Conservation (phyloP, 2,329 filamentous ascomycete genomes). For the Thelonectria olida region DNA sequence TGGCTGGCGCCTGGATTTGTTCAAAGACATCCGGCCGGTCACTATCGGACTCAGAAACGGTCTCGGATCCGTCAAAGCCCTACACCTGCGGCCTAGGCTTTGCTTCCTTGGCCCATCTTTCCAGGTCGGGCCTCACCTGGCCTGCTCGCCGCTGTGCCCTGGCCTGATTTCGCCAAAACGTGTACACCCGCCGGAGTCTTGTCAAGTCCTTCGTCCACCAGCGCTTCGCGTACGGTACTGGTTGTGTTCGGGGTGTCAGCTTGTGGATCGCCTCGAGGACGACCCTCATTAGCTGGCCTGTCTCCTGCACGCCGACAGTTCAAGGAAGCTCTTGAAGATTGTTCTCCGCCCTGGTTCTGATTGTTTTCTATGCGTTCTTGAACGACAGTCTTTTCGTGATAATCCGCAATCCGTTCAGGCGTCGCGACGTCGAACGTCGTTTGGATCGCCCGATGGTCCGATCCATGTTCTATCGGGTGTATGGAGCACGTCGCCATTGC, state of each 20-base stretch:
- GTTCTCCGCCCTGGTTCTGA: background rate
- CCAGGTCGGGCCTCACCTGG: background rate
- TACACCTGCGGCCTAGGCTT: no score
- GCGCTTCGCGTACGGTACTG: slow-evolving; percentile 16
- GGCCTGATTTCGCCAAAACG: slow-evolving; percentile 11
- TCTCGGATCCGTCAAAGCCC: background rate
- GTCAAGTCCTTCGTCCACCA: slow-evolving; percentile 15
- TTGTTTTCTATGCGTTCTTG: slow-evolving; percentile 37
- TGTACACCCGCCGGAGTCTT: slow-evolving; percentile 22
- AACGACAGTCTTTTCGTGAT: slow-evolving; percentile 27
- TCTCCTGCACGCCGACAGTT: background rate
- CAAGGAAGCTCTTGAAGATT: background rate
- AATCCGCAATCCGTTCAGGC: slow-evolving; percentile 8
- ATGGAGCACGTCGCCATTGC: slow-evolving; percentile 24
- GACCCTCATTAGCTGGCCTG: background rate
- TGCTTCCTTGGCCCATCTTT: background rate
- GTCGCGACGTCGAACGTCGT: slow-evolving; percentile 39
- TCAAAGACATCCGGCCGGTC: background rate
- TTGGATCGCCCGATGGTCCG: slow-evolving; percentile 44
- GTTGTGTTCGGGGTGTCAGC: slow-evolving; percentile 6
- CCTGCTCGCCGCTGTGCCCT: background rate
- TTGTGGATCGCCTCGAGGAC: slow-evolving; percentile 14
- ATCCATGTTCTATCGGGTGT: slow-evolving; percentile 36
- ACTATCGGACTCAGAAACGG: slow-evolving; percentile 1
- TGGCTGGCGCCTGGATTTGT: background rate